Evolutionary conservation across 2,329 filamentous ascomycete genomes (phyloP), one percentile per base, ranked within the genome.

Genomic region (Colletotrichum coccodes): DNA sequence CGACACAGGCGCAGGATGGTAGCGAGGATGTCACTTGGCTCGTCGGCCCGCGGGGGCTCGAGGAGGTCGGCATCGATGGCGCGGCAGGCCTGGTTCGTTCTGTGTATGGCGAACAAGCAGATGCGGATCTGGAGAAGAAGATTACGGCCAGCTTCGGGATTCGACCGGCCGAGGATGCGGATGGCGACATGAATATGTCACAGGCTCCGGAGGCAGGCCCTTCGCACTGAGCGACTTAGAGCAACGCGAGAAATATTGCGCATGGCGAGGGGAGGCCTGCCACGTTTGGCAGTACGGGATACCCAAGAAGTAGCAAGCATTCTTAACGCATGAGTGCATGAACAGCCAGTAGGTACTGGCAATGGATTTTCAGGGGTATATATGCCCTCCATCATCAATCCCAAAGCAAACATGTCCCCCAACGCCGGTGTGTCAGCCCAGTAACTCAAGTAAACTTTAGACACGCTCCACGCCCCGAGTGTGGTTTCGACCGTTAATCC

Each of bases 11-110:
- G 5, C 73, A 83, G 34, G 90, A 89, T 1, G 93, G 92, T 30
- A 93, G 97, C 42, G 91, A 95, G 71, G 85, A 89, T 3, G 85
- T 94, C 8, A 94, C 93, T 54, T 99, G 94, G 87, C 88, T 92
- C 64, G 88, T 98, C 16, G 96, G 96, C 0, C 92, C 94, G 6
- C 87, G 96, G 26, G 95, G 93, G 6, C 96, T 92, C 79, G 86
- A 95, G 8, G 96, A 98, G 79, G 88, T 98, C 40, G 93, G 92
- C 0, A 85, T 90, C n/a, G 86, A 90, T 57, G 93, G 92, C 0
- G 92, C 96, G 14, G 89, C 90, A 21, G 90, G 89, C 0, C 80
- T 98, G 71, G 89, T 94, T 4, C 81, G 89, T 76, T 79, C 86
- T 61, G 84, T 91, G 0, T 92, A 89, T 76, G 88, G 85, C 1